Percentiles rank a stretch among this genome's conserved stretches.
Conservation (phyloP, 2,329 filamentous ascomycete genomes). For the Penicillium paneum region DNA sequence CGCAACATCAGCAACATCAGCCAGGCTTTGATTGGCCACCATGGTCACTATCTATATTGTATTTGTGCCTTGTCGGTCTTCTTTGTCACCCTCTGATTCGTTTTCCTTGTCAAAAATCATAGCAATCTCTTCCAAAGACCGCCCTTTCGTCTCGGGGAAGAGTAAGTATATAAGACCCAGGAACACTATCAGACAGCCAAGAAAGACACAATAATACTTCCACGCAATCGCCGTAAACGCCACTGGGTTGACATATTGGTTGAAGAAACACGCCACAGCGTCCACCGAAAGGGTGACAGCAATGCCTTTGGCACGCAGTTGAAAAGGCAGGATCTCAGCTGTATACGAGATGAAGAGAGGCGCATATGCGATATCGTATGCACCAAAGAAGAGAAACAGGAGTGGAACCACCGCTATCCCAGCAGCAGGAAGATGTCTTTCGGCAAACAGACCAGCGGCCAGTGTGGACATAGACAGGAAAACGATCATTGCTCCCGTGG, state of each 20-base stretch:
- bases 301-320: conserved; percentile 37
- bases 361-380: conserved; percentile 32
- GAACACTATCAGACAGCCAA: conserved; percentile 34
- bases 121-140: conserved; percentile 24
- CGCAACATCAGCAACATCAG: conserved; percentile 6
- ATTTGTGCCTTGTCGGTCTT: neutral
- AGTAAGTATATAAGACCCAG: conserved; percentile 40
- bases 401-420: conserved; percentile 35
- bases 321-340: conserved; percentile 36
- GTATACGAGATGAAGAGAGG: conserved; percentile 30
- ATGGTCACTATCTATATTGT: no score
- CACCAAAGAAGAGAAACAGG: conserved; percentile 33
- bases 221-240: conserved; percentile 39
- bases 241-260: conserved; percentile 45
- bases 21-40: neutral
- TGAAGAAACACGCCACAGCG: conserved; percentile 36
- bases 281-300: conserved; percentile 28
- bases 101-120: conserved; percentile 18
- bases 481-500: conserved; percentile 20
- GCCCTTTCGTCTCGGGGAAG: conserved; percentile 29
- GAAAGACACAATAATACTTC: conserved; percentile 45
- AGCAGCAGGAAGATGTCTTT: conserved; percentile 21
- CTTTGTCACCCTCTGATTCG: neutral
- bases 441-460: conserved; percentile 21
- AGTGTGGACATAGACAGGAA: conserved; percentile 24